These are phyloP conservation scores for Spergularia azorica DNA, from an alignment of 179 eudicot genomes.

Conservation along the genomic window DNA sequence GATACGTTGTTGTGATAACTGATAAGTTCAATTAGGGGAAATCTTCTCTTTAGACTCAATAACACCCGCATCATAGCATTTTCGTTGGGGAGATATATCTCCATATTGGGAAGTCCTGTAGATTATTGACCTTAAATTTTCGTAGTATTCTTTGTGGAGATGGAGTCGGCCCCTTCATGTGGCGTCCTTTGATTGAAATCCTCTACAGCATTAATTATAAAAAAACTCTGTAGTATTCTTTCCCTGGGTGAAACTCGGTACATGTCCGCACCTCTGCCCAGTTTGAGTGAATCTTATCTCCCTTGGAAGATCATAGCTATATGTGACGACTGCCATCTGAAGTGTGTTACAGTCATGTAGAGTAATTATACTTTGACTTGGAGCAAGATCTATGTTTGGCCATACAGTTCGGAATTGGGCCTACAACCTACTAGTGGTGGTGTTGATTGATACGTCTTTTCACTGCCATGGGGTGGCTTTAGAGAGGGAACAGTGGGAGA, in stretches of 20 bases:
- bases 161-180: no score
- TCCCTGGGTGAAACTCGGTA: not conserved
- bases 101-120: not conserved
- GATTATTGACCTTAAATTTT: not conserved
- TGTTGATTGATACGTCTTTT: not conserved
- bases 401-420: not conserved
- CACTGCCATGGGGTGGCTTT: not conserved
- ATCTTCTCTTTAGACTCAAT: not conserved
- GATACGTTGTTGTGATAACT: not conserved
- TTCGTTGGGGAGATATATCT: not conserved
- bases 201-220: no score
- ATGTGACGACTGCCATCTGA: not conserved
- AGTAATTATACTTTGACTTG: not conserved
- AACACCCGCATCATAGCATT: not conserved
- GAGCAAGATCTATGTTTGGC: not conserved
- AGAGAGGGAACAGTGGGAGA: not conserved
- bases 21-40: not conserved
- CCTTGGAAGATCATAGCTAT: not conserved
- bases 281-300: not conserved
- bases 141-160: not conserved
- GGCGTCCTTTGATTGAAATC: no score
- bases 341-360: not conserved
- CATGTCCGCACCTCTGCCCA: not conserved
- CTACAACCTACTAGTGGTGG: not conserved
- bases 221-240: no score